Base-by-base conservation (phyloP, 2,329 filamentous ascomycete species). In the Dothistroma pini region DNA sequence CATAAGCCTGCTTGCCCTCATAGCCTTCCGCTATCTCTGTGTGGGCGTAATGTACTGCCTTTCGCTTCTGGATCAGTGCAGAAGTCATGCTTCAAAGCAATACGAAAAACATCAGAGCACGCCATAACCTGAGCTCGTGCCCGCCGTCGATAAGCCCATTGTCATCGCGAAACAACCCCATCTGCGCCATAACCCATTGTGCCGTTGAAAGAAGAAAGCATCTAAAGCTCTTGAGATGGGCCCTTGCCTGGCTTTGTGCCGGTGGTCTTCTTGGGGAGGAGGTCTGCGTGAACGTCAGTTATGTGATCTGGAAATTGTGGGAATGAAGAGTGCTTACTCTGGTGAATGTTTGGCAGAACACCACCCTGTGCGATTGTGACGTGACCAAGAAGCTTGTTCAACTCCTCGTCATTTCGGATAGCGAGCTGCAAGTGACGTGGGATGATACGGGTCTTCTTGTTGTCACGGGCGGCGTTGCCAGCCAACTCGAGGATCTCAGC, bases 391-490 rank as follows among this genome's bases (percentile, higher is more conserved):
- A 96, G 89, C 87, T 96, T 97, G 90, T 97, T 97, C 90, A 97
- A 80, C 83, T 99, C 95, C 86, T 97, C 93, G 80, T 97, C 70
- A 75, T 95, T 95, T 74, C 95, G 92, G 75, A 99, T 99, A 72
- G 95, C 95, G 66, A 99, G 90, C 79, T 99, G 95, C 68, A 99
- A 82, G 79, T 99, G 95, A 77, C 95, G 93, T 59, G 95, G 95
- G 12, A 93, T 97, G 79, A 99, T 99, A 80, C 95, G 95, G 88
- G 97, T 99, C 81, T 97, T 95, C 81, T 97, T 99, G 75, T 97
- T 89, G 79, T 99, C 95, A 85, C 97, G 97, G 78, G 95, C 95
- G 57, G 95, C 95, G 77, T 99, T 99, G 78, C 95, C 95, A 77
- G 95, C 95, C 68, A 99, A 84, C 79, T 99, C 95, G 72, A 99